These are phyloP conservation scores for Leccinum longicurvipes DNA, from an alignment of 768 basidiomycete genomes.

Conservation along the genomic window DNA sequence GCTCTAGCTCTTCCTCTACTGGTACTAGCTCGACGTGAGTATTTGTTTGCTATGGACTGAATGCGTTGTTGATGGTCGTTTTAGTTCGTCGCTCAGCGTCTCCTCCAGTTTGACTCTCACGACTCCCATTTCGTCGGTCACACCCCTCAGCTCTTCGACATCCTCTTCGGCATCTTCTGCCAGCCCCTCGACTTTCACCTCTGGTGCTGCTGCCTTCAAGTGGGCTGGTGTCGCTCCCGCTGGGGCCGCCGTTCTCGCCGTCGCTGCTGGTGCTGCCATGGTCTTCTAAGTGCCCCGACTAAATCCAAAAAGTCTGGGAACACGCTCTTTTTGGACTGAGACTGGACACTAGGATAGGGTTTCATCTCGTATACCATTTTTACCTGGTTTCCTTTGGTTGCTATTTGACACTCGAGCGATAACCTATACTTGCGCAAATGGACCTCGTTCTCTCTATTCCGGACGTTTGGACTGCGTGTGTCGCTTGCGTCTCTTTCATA, in stretches of 20 bases:
- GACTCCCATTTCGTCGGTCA: neutral
- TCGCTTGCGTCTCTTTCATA: constrained; percentile 4
- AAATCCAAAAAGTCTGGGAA: neutral
- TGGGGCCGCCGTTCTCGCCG: constrained; percentile 40
- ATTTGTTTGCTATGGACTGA: neutral
- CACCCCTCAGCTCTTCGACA: neutral
- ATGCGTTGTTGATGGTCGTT: neutral
- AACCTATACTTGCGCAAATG: neutral
- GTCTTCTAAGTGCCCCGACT: constrained; percentile 37
- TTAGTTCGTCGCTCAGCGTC: neutral
- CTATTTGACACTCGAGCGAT: neutral
- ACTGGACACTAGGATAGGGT: neutral
- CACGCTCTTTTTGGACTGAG: neutral
- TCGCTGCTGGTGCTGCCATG: constrained; percentile 46
- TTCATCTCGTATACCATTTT: neutral
- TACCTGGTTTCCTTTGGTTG: neutral
- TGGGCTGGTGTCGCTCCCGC: constrained; percentile 31
- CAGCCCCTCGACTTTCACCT: constrained; percentile 17
- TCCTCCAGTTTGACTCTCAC: constrained; percentile 10
- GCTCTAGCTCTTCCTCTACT: neutral
- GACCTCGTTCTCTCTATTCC: neutral
- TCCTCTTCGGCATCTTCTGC: constrained; percentile 19
- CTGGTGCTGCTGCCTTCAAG: constrained; percentile 33
- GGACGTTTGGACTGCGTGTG: neutral
- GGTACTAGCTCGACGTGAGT: constrained; percentile 12